These are phyloP conservation scores for Akanthomyces lecanii DNA, from an alignment of 2,329 filamentous ascomycete genomes.

Conservation along the genomic window DNA sequence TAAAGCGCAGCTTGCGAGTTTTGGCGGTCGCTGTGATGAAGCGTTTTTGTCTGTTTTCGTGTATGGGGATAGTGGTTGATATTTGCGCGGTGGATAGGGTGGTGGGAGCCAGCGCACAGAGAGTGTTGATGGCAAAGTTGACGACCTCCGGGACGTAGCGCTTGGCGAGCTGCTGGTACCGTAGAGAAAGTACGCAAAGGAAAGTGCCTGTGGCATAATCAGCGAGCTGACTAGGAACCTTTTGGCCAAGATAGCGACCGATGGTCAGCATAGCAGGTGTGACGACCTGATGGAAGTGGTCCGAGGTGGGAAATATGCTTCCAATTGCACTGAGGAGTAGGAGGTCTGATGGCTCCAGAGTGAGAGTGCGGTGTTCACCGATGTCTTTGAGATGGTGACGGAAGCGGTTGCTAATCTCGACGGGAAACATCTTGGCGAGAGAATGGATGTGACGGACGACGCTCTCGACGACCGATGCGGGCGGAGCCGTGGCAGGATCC, in stretches of 20 bases:
- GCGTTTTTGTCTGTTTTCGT: constrained; percentile 51
- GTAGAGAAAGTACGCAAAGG: constrained; percentile 70
- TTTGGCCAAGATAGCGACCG: constrained; percentile 76
- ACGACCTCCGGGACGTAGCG: constrained; percentile 86
- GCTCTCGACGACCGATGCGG: constrained; percentile 69
- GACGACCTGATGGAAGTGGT: constrained; percentile 93
- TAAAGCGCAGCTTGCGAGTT: constrained; percentile 53
- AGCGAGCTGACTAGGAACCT: constrained; percentile 57
- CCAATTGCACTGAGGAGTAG: constrained; percentile 78
- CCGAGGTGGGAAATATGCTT: constrained; percentile 86
- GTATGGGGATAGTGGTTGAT: constrained; percentile 58
- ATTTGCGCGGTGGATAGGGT: constrained; percentile 45
- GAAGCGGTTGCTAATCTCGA: constrained; percentile 73
- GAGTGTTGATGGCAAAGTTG: constrained; percentile 72
- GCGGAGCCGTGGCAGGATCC: constrained; percentile 40
- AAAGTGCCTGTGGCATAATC: constrained; percentile 74
- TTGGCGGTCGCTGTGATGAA: constrained; percentile 36
- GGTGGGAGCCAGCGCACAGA: constrained; percentile 61
- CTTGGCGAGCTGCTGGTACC: constrained; percentile 80
- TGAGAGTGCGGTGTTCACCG: constrained; percentile 43
- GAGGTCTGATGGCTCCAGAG: constrained; percentile 65
- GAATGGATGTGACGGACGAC: constrained; percentile 90
- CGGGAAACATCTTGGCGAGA: constrained; percentile 77
- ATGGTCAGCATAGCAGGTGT: constrained; percentile 88
- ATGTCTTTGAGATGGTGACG: constrained; percentile 65